These are phyloP conservation scores for Yamadazyma taylorii DNA, from an alignment of 1,139 yeast genomes.

Conservation along the genomic window DNA sequence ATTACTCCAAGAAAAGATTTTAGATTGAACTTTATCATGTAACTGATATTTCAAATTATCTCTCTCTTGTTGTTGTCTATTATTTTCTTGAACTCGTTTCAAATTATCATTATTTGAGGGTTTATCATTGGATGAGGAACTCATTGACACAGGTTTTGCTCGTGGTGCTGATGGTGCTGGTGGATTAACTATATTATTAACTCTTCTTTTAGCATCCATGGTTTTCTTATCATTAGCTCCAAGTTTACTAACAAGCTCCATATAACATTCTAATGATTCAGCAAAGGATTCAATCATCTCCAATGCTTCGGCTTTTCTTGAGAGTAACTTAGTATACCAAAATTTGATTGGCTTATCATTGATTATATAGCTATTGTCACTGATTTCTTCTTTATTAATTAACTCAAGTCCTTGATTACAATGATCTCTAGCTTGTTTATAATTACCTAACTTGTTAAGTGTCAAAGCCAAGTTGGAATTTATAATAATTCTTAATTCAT, in stretches of 20 bases:
- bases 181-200: conserved; percentile 65
- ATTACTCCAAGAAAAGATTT: conserved; percentile 61
- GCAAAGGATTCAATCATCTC: conserved; percentile 74
- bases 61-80: conserved; percentile 44
- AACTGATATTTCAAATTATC: conserved; percentile 59
- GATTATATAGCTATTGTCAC: conserved; percentile 22
- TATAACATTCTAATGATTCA: conserved; percentile 64
- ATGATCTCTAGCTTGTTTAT: conserved; percentile 57
- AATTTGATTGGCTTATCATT: conserved; percentile 61
- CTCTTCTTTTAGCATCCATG: conserved; percentile 82
- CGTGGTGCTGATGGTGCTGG: conserved; percentile 20
- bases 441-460: conserved; percentile 70
- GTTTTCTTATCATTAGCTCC: conserved; percentile 66
- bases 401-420: conserved; percentile 59
- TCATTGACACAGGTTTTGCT: conserved; percentile 16
- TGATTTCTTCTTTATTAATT: conserved; percentile 38
- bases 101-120: conserved; percentile 16
- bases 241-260: conserved; percentile 53
- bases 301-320: conserved; percentile 77
- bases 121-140: conserved; percentile 9
- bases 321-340: conserved; percentile 70
- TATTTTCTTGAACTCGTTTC: conserved; percentile 42
- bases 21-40: conserved; percentile 58
- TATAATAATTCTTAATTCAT: conserved; percentile 67
- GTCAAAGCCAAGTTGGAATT: conserved; percentile 77